Base-by-base conservation (phyloP, 495 filamentous ascomycete species). In the Aspergillus carlsbadensis region DNA sequence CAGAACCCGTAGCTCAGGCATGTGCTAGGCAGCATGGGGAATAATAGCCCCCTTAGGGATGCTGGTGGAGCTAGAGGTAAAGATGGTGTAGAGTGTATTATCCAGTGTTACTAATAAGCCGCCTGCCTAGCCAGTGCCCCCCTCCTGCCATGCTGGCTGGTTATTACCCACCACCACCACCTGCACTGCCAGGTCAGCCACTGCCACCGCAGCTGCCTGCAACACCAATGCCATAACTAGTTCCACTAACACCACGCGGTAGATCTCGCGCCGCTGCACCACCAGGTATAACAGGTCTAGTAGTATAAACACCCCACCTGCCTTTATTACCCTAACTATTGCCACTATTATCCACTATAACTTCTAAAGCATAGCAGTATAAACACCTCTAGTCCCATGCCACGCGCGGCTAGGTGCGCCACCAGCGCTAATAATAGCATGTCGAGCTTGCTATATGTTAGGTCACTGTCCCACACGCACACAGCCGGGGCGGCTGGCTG, bases 1-100 rank as follows among this genome's bases (percentile, higher is more conserved):
- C n/a, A n/a, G n/a, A n/a, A n/a, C n/a, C n/a, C n/a, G n/a, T n/a
- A n/a, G n/a, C n/a, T n/a, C n/a, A n/a, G n/a, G n/a, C n/a, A n/a
- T n/a, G n/a, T n/a, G n/a, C n/a, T n/a, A n/a, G n/a, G n/a, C n/a
- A n/a, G n/a, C n/a, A n/a, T n/a, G n/a, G n/a, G n/a, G n/a, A 8
- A 79, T 58, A 1, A 76, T 59, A 14, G 74, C 70, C 0, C 74
- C 79, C 60, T 77, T 77, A 13, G 74, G 74, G 22, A 57, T 63
- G 6, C 73, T 71, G 3, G 74, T 78, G 3, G 56, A 65, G 4
- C 75, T 73, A 14, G 69, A 72, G 1, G 74, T 78, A 40, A 67
- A 78, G 14, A 75, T 60, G 4, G 60, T 43, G 43, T 58, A 69
- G 2, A 46, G 48, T 1, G 41, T 45, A 26, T 13, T 17, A 3